Evolutionary conservation across 371 early-diverging fungal genomes (phyloP).

Genomic region (Capillidium heterosporum): DNA sequence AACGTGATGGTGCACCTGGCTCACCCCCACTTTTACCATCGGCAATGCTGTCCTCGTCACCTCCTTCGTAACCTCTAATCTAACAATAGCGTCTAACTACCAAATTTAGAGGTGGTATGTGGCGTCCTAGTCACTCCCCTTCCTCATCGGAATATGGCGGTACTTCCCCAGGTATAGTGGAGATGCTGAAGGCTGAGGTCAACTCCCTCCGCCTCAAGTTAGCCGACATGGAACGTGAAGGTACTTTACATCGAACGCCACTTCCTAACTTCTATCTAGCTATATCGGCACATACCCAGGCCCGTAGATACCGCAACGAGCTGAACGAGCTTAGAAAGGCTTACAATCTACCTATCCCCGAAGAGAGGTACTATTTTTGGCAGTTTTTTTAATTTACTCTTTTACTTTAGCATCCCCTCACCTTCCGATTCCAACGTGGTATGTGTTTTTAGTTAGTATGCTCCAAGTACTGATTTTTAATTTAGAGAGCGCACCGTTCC

Average conservation of each 20-base stretch:
- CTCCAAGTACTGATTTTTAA: not conserved
- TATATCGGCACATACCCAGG: constrained; percentile 3
- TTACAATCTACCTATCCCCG: not conserved
- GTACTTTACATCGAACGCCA: constrained; percentile 13
- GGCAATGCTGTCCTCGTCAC: constrained; percentile 12
- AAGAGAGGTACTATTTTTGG: not conserved
- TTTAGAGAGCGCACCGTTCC: not conserved
- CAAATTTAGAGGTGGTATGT: constrained; percentile 21
- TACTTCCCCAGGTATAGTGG: constrained; percentile 29
- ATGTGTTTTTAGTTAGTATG: not conserved
- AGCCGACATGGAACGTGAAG: constrained; percentile 53
- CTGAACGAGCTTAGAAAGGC: not conserved
- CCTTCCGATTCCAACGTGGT: not conserved
- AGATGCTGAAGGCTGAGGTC: constrained; percentile 49
- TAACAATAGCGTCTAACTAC: not conserved
- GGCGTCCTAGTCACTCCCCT: constrained; percentile 28
- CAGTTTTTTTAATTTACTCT: not conserved
- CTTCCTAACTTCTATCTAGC: not conserved
- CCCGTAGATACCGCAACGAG: not conserved
- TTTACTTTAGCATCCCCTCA: not conserved
- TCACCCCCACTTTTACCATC: constrained; percentile 16
- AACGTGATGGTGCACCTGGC: constrained; percentile 13
- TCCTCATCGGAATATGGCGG: constrained; percentile 18
- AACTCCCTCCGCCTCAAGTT: constrained; percentile 32
- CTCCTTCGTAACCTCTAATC: constrained; percentile 14